A percentile compares a stretch with the other conserved stretches of the same genome.
Conservation (phyloP, 305 asterid genomes). For the Caryopteris hybrid region DNA sequence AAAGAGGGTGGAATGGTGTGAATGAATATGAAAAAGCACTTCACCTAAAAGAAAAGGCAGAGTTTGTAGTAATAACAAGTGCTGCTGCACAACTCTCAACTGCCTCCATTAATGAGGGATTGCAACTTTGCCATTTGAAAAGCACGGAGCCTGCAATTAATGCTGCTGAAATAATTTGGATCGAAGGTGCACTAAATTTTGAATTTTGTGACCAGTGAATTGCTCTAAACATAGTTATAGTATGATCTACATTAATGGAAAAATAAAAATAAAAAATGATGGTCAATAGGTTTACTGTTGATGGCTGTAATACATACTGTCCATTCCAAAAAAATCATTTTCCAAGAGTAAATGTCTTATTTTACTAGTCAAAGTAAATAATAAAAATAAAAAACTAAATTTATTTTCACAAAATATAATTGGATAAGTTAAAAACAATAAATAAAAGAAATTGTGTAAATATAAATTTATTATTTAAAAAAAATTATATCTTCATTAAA, state of each 20-base stretch:
- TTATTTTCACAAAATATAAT: too few relatives aligned
- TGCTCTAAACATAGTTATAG: neutral
- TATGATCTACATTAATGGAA: conserved; percentile 1
- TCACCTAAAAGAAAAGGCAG: neutral
- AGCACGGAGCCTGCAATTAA: conserved; percentile 32
- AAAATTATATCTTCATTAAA: too few relatives aligned
- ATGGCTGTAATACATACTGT: too few relatives aligned
- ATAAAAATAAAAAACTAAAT: too few relatives aligned
- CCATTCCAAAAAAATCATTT: too few relatives aligned
- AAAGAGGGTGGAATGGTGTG: conserved; percentile 24
- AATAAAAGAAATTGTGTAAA: too few relatives aligned
- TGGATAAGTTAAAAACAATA: too few relatives aligned
- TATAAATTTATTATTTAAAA: too few relatives aligned
- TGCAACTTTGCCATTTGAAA: neutral
- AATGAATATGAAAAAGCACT: conserved; percentile 3
- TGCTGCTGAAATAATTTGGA: conserved; percentile 21
- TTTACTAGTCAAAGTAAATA: too few relatives aligned
- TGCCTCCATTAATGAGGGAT: conserved; percentile 43
- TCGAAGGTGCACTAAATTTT: neutral
- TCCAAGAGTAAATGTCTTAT: too few relatives aligned
- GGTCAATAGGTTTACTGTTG: too few relatives aligned
- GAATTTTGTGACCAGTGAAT: neutral
- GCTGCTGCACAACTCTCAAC: conserved; percentile 48
- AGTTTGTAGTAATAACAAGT: conserved; percentile 5
- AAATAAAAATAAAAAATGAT: too few relatives aligned